Percentiles rank a stretch among this genome's conserved stretches.
These are phyloP conservation scores for Fusarium illudens DNA, from an alignment of 2,329 filamentous ascomycete genomes.

Conservation along the genomic window DNA sequence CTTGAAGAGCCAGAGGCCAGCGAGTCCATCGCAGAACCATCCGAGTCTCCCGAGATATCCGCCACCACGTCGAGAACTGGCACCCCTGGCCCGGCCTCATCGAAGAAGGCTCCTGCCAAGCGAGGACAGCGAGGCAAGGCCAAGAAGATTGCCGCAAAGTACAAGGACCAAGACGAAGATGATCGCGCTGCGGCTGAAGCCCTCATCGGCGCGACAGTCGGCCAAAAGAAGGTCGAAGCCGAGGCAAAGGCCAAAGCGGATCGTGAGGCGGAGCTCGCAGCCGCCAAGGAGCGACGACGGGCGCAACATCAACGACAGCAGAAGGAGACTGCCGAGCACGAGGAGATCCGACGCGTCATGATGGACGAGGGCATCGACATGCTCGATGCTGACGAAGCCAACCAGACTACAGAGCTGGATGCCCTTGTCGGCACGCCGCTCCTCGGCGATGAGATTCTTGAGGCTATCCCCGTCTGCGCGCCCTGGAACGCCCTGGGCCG, in stretches of 20 bases:
- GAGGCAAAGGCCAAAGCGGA: constrained; percentile 76
- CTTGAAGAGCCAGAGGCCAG: constrained; percentile 40
- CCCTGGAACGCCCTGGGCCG: constrained; percentile 70
- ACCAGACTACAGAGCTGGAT: constrained; percentile 67
- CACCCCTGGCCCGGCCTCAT: constrained; percentile 27
- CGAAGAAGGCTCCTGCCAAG: constrained; percentile 58
- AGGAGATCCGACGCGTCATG: constrained; percentile 71
- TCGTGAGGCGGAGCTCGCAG: constrained; percentile 70
- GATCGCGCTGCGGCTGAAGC: constrained; percentile 85
- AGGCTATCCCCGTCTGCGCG: constrained; percentile 70
- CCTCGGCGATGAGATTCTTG: constrained; percentile 82
- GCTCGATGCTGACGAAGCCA: constrained; percentile 67
- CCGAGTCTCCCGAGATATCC: constrained; percentile 28
- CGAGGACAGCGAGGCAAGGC: constrained; percentile 83
- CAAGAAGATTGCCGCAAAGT: constrained; percentile 89
- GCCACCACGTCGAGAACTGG: constrained; percentile 16
- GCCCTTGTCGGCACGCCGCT: constrained; percentile 79
- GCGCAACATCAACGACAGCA: constrained; percentile 83
- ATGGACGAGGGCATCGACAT: constrained; percentile 67
- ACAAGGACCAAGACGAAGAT: constrained; percentile 93
- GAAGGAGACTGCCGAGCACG: constrained; percentile 77
- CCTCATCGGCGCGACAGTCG: constrained; percentile 80
- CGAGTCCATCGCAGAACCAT: constrained; percentile 21
- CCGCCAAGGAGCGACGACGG: constrained; percentile 76
- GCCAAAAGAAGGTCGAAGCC: constrained; percentile 72